Base-by-base conservation (phyloP, 1,284 basidiomycete genomes). In the Ceratobasidium sp. region DNA sequence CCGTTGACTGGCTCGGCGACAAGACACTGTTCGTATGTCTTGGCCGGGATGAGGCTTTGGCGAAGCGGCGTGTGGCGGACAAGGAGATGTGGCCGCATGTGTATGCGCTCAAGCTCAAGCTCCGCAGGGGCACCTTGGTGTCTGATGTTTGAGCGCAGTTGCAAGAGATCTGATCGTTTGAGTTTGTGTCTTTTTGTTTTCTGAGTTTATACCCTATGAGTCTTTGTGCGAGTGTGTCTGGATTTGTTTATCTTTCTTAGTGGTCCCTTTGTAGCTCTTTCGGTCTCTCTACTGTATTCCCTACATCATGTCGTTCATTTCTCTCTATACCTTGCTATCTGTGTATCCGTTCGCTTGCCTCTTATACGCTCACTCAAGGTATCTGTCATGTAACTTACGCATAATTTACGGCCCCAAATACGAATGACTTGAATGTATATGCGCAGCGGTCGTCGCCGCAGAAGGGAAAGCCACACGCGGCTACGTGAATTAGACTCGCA, bases 11-110 rank as follows among this genome's bases (percentile, higher is more conserved):
- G 61, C 63, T 76, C 46, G 61, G 73, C 20, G 73, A 76, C 20
- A 76, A 76, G 63, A 56, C 73, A 39, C 51, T 67, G 1, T 76
- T 76, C 23, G 73, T 76, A 5, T 76, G 61, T 33, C 63, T 76
- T 3, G 73, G 40, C 49, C 75, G 75, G 0, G 75, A 77, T 53
- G 75, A 77, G 42, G 63, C 75, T 4, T 15, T 77, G 51, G 75
- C 75, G 9, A 64, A 56, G 51, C 64, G 64, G 39, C 51, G 75
- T n/a, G 75, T 77, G n/a, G 40, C 63, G 33, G 75, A 77, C 33
- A 66, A 68, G 53, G 23, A 46, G 20, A 56, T 68, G 75, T 77
- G 75, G 75, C 75, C 75, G n/a, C 51, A 67, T 39, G 75, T 77
- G 51, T 77, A 67, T 49, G 39, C 64, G 42, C 75, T 77, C n/a